These are phyloP conservation scores for Tetratostichococcus sp. DNA, from an alignment of 139 green algal species.

Conservation along the genomic window DNA sequence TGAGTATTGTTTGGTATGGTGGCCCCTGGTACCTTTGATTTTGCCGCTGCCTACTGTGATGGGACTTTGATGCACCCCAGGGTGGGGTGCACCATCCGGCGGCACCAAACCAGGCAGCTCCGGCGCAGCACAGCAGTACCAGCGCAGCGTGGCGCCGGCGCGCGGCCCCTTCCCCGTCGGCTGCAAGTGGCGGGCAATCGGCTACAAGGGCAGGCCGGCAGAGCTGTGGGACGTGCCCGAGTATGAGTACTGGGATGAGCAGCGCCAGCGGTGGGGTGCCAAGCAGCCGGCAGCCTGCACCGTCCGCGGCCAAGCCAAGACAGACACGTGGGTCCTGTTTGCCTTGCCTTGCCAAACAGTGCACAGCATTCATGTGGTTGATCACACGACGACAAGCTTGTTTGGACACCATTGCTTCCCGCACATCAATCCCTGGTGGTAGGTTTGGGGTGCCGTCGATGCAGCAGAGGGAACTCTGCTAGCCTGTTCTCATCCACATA, in stretches of 20 bases:
- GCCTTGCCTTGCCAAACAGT: no score
- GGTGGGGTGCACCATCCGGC: no score
- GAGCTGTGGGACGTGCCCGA: slow-evolving; percentile 31
- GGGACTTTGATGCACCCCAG: background rate
- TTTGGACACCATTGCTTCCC: no score
- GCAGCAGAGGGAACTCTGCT: no score
- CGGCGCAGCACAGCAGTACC: background rate
- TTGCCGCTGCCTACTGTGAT: no score
- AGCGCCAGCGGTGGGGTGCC: slow-evolving; percentile 29
- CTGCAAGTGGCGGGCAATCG: slow-evolving; percentile 65
- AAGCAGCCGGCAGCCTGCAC: slow-evolving; percentile 45
- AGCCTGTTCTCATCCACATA: no score
- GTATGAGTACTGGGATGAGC: slow-evolving; percentile 63
- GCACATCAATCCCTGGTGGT: no score
- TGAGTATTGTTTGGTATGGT: no score
- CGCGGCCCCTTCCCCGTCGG: slow-evolving; percentile 57
- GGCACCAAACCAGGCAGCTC: no score
- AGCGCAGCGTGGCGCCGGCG: background rate
- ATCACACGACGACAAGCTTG: no score
- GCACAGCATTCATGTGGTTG: background rate
- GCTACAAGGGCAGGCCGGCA: background rate
- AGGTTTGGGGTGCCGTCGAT: no score
- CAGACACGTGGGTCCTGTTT: background rate
- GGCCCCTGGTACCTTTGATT: no score
- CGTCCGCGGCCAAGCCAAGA: slow-evolving; percentile 15